Evolutionary conservation across 73 alveolate species (phyloP).

Genomic region (Tetrahymena thermophila): DNA sequence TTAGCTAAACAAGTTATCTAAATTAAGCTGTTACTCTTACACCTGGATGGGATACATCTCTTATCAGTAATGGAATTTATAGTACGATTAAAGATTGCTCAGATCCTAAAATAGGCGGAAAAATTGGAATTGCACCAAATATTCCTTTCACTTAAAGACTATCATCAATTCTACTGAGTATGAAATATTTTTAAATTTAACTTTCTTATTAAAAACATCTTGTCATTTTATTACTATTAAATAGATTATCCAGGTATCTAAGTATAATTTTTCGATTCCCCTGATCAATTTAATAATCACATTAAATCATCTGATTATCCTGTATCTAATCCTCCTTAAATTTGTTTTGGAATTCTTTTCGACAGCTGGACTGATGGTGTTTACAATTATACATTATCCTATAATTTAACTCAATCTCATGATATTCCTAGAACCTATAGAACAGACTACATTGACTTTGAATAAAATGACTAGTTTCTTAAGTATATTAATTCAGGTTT

Average conservation of each 20-base stretch:
- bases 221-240: too few species aligned
- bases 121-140: neutral
- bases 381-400: neutral
- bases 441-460: neutral
- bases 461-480: neutral
- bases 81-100: neutral
- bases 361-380: neutral
- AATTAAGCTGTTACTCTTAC: neutral
- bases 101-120: neutral
- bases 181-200: too few species aligned
- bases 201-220: too few species aligned
- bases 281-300: neutral
- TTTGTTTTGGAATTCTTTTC: neutral
- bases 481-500: constrained; percentile 21
- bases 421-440: neutral
- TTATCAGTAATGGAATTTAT: neutral
- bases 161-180: neutral
- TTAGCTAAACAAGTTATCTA: neutral
- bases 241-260: neutral
- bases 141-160: neutral
- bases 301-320: neutral
- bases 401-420: neutral
- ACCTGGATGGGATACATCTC: neutral
- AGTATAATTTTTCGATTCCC: neutral
- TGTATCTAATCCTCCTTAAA: neutral